phyloP scores from a whole-genome alignment of 1,139 yeast species.

The Tardiomyces blankii region DNA sequence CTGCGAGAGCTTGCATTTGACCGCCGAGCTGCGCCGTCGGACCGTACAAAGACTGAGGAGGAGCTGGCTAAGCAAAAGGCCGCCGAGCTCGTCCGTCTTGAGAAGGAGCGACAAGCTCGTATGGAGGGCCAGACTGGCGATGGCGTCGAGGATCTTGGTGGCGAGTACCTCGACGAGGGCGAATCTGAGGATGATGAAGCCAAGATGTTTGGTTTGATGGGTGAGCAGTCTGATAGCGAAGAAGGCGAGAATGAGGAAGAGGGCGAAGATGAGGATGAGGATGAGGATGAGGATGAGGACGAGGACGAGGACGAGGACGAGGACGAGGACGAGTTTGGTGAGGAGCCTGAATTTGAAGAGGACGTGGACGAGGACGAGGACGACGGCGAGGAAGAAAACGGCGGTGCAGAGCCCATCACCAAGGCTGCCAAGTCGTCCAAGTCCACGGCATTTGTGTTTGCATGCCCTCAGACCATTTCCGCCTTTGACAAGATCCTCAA shows the following conservation, averaged over 20 bases:
- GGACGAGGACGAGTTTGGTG: constrained; percentile 16
- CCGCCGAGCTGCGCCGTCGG: constrained; percentile 90
- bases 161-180: constrained; percentile 8
- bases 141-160: constrained; percentile 42
- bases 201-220: constrained; percentile 14
- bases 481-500: constrained; percentile 36
- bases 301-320: constrained; percentile 24
- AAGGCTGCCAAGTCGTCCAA: constrained; percentile 7
- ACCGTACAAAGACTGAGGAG: constrained; percentile 85
- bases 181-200: constrained; percentile 11
- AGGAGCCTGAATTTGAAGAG: constrained; percentile 26
- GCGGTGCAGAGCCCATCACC: constrained; percentile 7
- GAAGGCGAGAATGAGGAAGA: constrained; percentile 32
- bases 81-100: constrained; percentile 57
- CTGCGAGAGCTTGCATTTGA: constrained; percentile 77
- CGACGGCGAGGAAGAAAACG: constrained; percentile 7
- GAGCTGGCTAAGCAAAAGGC: constrained; percentile 62
- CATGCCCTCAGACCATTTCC: constrained; percentile 49
- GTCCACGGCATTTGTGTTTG: constrained; percentile 10
- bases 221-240: constrained; percentile 28
- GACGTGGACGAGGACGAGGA: constrained; percentile 16
- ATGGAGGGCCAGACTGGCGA: constrained; percentile 55
- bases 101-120: constrained; percentile 65
- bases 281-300: constrained; percentile 12
- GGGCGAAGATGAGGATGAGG: constrained; percentile 14